Evolutionary conservation across 352 stramenopile genomes (phyloP).

Genomic region (Globisporangium alternatum): DNA sequence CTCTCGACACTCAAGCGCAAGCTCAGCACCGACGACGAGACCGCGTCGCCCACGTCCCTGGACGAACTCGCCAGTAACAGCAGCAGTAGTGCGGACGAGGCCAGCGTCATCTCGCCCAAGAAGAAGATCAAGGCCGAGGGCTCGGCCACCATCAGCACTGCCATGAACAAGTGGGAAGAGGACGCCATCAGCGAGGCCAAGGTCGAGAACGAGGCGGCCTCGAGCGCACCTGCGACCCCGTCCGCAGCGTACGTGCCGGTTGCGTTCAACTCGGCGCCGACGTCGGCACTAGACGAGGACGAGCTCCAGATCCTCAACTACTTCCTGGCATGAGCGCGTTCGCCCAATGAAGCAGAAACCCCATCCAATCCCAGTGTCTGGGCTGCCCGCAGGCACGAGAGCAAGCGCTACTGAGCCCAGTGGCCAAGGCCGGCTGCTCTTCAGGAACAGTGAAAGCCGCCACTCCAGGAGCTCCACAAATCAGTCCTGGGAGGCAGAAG

Average conservation of each 20-base stretch:
- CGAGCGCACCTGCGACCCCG: not conserved
- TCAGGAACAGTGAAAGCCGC: not conserved
- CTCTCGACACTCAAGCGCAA: constrained; percentile 52
- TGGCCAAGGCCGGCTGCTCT: no score
- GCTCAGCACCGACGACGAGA: constrained; percentile 24
- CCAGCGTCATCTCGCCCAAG: constrained; percentile 42
- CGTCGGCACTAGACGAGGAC: constrained; percentile 24
- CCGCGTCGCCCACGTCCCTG: constrained; percentile 35
- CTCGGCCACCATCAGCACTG: constrained; percentile 11
- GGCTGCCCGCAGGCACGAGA: no score
- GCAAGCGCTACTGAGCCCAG: not conserved
- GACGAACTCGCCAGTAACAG: constrained; percentile 25
- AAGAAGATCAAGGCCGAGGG: constrained; percentile 39
- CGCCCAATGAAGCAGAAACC: not conserved
- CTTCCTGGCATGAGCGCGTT: constrained; percentile 34
- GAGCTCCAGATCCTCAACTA: constrained; percentile 43
- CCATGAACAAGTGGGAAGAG: constrained; percentile 32
- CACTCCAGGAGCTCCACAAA: not conserved
- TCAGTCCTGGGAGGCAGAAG: not conserved
- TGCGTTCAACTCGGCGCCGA: constrained; percentile 22
- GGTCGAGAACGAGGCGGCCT: constrained; percentile 1
- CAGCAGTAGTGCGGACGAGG: constrained; percentile 15
- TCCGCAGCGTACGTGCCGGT: constrained; percentile 26
- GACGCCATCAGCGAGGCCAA: not conserved
- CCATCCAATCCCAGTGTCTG: not conserved